Conservation (phyloP, 495 filamentous ascomycete genomes). For the Penicillium angulare region DNA sequence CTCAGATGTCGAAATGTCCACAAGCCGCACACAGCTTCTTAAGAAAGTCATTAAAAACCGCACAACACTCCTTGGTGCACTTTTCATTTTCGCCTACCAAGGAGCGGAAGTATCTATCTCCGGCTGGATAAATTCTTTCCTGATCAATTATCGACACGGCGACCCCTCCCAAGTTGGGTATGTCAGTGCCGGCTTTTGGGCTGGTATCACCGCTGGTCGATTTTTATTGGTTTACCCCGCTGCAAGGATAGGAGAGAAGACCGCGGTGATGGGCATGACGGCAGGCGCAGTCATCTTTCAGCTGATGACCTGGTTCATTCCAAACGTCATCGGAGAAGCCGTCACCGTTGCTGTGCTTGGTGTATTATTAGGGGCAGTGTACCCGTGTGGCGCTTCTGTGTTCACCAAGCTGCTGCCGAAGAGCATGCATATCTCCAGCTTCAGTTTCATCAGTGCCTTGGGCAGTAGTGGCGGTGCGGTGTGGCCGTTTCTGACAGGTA, state of each 20-base stretch:
- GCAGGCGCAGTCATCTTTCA: constrained; percentile 62
- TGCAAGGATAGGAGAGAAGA: constrained; percentile 64
- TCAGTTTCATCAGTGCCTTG: constrained; percentile 69
- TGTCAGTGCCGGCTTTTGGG: constrained; percentile 84
- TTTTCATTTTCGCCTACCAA: constrained; percentile 82
- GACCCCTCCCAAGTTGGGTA: constrained; percentile 69
- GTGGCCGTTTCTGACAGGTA: constrained; percentile 71
- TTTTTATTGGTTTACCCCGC: constrained; percentile 65
- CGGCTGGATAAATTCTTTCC: constrained; percentile 79
- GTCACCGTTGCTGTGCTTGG: constrained; percentile 72
- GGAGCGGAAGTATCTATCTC: constrained; percentile 76
- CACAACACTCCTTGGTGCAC: constrained; percentile 64
- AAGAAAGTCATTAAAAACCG: constrained; percentile 52
- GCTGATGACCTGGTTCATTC: constrained; percentile 72
- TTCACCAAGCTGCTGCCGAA: constrained; percentile 61
- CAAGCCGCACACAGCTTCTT: constrained; percentile 65
- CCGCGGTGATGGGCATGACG: constrained; percentile 60
- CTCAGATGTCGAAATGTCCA: constrained; percentile 39
- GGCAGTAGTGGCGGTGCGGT: constrained; percentile 74
- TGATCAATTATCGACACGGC: constrained; percentile 67
- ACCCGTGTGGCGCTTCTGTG: constrained; percentile 68
- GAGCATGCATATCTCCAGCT: constrained; percentile 61
- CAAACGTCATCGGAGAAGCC: constrained; percentile 66
- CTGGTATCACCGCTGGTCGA: constrained; percentile 68
- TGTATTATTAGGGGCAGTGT: constrained; percentile 73